Percentiles rank a stretch among this genome's conserved stretches.
Evolutionary conservation across 441 rosid species (phyloP).

Genomic region (Pelargonium australe): DNA sequence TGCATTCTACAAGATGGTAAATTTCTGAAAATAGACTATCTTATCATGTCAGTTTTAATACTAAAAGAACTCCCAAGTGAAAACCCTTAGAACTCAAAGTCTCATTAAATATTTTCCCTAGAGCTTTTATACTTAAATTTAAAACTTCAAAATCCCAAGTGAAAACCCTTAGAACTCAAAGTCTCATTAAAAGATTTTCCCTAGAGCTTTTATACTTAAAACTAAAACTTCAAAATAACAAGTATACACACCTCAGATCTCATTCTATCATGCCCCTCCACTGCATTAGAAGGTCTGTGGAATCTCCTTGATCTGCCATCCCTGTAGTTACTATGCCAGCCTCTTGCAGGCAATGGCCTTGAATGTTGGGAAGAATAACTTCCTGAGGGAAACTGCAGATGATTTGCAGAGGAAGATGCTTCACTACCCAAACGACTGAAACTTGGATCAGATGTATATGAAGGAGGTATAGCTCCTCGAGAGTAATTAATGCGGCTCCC

Average conservation of each 20-base stretch:
- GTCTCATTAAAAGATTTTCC: too few relatives aligned
- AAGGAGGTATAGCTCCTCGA: slow-evolving; percentile 24
- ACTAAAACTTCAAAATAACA: background rate
- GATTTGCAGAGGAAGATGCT: slow-evolving; percentile 16
- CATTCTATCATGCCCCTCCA: slow-evolving; percentile 19
- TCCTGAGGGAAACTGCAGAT: slow-evolving; percentile 19
- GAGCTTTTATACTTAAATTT: background rate
- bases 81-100: background rate
- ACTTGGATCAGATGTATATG: slow-evolving; percentile 11
- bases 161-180: too few relatives aligned
- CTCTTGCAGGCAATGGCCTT: slow-evolving; percentile 23
- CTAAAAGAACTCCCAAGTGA: background rate
- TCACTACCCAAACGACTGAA: slow-evolving; percentile 14
- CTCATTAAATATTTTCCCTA: background rate
- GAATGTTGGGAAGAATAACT: slow-evolving; percentile 20
- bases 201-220: too few relatives aligned
- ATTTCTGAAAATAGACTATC: background rate
- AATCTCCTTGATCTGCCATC: slow-evolving; percentile 26
- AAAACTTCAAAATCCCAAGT: too few relatives aligned
- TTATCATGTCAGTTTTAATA: background rate
- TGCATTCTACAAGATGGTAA: background rate
- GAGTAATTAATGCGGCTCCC: slow-evolving; percentile 14
- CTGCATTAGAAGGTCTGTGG: slow-evolving; percentile 19
- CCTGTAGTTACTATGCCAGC: slow-evolving; percentile 26
- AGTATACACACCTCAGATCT: slow-evolving; percentile 22